Conservation (phyloP, 192 early-diverging fungal genomes). For the Dimargaris xerosporica region DNA sequence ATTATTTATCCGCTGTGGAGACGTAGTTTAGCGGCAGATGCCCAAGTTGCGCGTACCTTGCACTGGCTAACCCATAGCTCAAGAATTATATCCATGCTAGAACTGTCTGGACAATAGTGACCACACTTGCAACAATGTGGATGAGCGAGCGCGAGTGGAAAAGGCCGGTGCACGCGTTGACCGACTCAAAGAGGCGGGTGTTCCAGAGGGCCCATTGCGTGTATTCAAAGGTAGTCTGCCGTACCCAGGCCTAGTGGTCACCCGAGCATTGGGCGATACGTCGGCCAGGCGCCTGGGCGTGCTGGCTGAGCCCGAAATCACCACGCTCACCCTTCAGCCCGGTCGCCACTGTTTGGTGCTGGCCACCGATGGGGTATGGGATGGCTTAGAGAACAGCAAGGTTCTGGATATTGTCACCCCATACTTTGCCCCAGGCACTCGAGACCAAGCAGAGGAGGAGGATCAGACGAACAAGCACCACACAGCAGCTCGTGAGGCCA, state of each 20-base stretch:
- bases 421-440: neutral
- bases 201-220: slow-evolving; percentile 28
- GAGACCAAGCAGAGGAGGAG: too few relatives aligned
- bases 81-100: too few relatives aligned
- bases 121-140: slow-evolving; percentile 21
- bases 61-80: too few relatives aligned
- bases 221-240: slow-evolving; percentile 39
- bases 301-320: slow-evolving; percentile 27
- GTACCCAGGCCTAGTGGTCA: slow-evolving; percentile 36
- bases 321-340: slow-evolving; percentile 15
- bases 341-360: slow-evolving; percentile 26
- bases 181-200: slow-evolving; percentile 16
- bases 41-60: too few relatives aligned
- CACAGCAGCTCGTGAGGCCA: slow-evolving; percentile 15
- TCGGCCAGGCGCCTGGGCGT: slow-evolving; percentile 29
- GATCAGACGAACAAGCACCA: too few relatives aligned
- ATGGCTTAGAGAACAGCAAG: slow-evolving; percentile 25
- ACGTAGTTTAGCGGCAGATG: too few relatives aligned
- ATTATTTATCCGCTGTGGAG: too few relatives aligned
- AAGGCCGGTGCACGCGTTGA: slow-evolving; percentile 26
- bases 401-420: slow-evolving; percentile 10
- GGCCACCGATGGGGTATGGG: slow-evolving; percentile 38
- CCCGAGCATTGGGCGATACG: slow-evolving; percentile 31
- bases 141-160: slow-evolving; percentile 21
- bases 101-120: slow-evolving; percentile 18